phyloP scores from a whole-genome alignment of 2,329 filamentous ascomycete species.

The Ilyonectria mors-panacis region DNA sequence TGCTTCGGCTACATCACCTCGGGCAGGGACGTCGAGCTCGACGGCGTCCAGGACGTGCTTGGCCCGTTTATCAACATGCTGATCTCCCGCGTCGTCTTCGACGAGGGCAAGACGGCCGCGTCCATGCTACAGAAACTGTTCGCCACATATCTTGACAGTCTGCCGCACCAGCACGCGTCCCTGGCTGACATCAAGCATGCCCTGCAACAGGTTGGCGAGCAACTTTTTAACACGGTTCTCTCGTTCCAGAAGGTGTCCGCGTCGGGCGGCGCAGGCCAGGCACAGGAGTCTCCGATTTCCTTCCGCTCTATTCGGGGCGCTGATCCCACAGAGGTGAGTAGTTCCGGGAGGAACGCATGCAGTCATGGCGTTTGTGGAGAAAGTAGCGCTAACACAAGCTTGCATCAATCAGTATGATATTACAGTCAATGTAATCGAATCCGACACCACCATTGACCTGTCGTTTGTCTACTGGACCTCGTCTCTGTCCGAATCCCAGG shows the following conservation, averaged over 20 bases:
- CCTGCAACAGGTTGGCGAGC: slow-evolving; percentile 1
- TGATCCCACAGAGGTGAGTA: slow-evolving; percentile 18
- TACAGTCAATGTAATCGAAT: slow-evolving; percentile 6
- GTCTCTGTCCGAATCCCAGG: not conserved
- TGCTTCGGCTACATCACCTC: slow-evolving; percentile 25
- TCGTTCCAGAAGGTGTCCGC: slow-evolving; percentile 15
- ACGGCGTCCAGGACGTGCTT: slow-evolving; percentile 11
- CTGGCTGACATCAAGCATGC: slow-evolving; percentile 23
- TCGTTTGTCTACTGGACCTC: not conserved
- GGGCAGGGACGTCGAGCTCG: slow-evolving; percentile 14
- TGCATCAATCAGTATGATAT: not conserved
- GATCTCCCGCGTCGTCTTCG: not conserved
- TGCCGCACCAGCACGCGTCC: slow-evolving; percentile 25
- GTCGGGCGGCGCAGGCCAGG: not conserved
- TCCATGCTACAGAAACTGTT: slow-evolving; percentile 1
- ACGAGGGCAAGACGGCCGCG: not conserved
- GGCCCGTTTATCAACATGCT: slow-evolving; percentile 28
- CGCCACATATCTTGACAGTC: slow-evolving; percentile 14
- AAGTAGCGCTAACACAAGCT: not conserved
- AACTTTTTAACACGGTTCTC: slow-evolving; percentile 11
- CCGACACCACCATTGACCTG: not conserved
- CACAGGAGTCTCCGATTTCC: not conserved
- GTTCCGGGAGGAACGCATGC: not conserved
- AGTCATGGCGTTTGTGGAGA: not conserved
- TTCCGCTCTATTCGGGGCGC: not conserved